These are phyloP conservation scores for Butyriboletus appendiculatus DNA, from an alignment of 1,284 basidiomycete genomes.

Conservation along the genomic window DNA sequence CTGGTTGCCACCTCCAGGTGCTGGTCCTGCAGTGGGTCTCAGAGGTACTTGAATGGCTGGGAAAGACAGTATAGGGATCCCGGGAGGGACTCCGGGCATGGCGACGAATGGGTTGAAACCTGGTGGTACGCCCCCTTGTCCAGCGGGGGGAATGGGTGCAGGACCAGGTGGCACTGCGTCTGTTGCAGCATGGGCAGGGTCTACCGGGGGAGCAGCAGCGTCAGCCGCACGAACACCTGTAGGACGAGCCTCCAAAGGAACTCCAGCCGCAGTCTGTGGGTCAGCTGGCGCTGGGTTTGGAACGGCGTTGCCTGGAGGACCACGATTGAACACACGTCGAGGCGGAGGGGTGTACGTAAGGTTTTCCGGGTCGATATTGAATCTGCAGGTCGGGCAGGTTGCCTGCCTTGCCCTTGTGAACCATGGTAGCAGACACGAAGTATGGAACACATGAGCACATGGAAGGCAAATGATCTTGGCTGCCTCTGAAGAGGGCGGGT, in stretches of 20 bases:
- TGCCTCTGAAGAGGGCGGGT: slow-evolving; percentile 12
- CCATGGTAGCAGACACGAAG: slow-evolving; percentile 75
- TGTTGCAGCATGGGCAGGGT: slow-evolving; percentile 1
- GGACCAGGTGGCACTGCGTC: slow-evolving; percentile 5
- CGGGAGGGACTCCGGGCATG: slow-evolving; percentile 27
- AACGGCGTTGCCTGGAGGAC: slow-evolving; percentile 3
- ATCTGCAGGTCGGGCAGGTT: slow-evolving; percentile 78
- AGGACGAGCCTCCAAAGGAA: slow-evolving; percentile 3
- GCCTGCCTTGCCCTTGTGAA: slow-evolving; percentile 74
- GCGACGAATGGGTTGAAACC: slow-evolving; percentile 21
- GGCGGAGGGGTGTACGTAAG: slow-evolving; percentile 50
- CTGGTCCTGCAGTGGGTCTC: slow-evolving; percentile 11
- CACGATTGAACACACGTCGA: slow-evolving; percentile 20
- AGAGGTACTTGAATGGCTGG: slow-evolving; percentile 31
- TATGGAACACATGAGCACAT: slow-evolving; percentile 78
- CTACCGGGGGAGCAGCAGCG: background rate
- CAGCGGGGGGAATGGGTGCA: slow-evolving; percentile 1
- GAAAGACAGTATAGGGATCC: slow-evolving; percentile 31
- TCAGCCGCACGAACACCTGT: slow-evolving; percentile 1
- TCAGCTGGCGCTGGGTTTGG: slow-evolving; percentile 7
- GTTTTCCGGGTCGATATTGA: slow-evolving; percentile 76
- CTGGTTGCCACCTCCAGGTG: slow-evolving; percentile 19
- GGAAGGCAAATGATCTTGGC: slow-evolving; percentile 58
- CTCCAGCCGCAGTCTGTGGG: slow-evolving; percentile 3
- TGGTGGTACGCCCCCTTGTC: slow-evolving; percentile 13